Percentiles rank a stretch among this genome's conserved stretches.
Conservation (phyloP, 345 rosid species). For the Pistacia vera region DNA sequence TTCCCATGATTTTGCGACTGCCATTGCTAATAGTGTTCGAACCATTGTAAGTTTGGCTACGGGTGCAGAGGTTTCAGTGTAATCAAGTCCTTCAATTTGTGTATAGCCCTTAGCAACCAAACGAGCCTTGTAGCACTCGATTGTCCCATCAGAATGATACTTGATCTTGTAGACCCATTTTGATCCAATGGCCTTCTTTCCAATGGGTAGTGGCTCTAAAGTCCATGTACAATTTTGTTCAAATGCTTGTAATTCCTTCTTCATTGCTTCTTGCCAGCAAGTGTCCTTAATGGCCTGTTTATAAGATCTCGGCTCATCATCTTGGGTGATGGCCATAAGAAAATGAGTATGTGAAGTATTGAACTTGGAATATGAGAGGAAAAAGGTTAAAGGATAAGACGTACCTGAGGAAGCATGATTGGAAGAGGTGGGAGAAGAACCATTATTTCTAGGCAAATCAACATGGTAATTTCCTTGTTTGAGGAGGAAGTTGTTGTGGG, state of each 20-base stretch:
- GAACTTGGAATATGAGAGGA: neutral
- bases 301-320: neutral
- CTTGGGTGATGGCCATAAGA: neutral
- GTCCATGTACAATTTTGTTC: neutral
- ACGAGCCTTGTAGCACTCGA: too few species aligned
- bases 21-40: neutral
- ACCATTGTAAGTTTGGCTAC: too few species aligned
- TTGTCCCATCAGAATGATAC: too few species aligned
- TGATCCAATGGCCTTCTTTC: neutral
- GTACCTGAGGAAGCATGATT: neutral
- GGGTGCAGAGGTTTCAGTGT: too few species aligned
- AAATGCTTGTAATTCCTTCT: neutral
- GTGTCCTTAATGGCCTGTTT: neutral
- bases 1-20: neutral
- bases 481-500: neutral
- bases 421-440: neutral
- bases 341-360: neutral
- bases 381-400: neutral
- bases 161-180: too few species aligned
- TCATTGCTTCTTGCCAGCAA: neutral
- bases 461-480: neutral
- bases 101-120: too few species aligned
- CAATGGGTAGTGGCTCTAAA: neutral
- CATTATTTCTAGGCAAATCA: neutral
- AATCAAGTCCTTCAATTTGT: too few species aligned